Conservation (phyloP, 2,329 filamentous ascomycete species). For the Xylariaceae sp. region DNA sequence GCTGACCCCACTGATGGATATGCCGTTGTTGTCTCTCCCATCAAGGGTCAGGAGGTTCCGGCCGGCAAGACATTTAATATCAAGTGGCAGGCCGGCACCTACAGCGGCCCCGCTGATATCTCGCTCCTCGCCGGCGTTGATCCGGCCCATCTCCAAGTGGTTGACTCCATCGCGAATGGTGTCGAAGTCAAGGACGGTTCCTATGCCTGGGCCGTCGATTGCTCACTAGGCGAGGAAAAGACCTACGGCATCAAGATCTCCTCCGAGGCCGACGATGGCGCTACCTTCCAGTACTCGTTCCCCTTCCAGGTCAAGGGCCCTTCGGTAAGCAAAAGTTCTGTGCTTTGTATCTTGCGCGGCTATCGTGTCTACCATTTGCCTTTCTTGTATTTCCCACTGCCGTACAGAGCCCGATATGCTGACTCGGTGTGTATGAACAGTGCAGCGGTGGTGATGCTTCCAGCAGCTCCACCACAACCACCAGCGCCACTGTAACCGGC, state of each 20-base stretch:
- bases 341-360: background rate
- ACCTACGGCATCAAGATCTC: slow-evolving; percentile 55
- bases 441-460: no score
- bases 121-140: slow-evolving; percentile 48
- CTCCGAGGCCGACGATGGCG: slow-evolving; percentile 38
- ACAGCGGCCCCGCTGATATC: slow-evolving; percentile 44
- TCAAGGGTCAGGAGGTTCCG: slow-evolving; percentile 36
- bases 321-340: slow-evolving; percentile 12
- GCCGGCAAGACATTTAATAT: slow-evolving; percentile 47
- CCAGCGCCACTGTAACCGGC: background rate
- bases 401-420: no score
- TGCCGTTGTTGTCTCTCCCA: slow-evolving; percentile 47
- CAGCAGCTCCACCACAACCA: background rate
- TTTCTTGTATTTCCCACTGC: no score
- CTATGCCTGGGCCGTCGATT: slow-evolving; percentile 48
- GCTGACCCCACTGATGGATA: slow-evolving; percentile 47
- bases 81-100: slow-evolving; percentile 42
- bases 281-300: slow-evolving; percentile 56
- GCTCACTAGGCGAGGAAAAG: slow-evolving; percentile 37
- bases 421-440: no score
- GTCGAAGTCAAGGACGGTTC: slow-evolving; percentile 40
- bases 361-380: background rate
- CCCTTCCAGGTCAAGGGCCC: slow-evolving; percentile 49
- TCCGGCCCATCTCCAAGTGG: slow-evolving; percentile 37
- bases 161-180: slow-evolving; percentile 47